Evolutionary conservation across 129 eudicot genomes (phyloP).

Genomic region (carrot (Daucus carota)): DNA sequence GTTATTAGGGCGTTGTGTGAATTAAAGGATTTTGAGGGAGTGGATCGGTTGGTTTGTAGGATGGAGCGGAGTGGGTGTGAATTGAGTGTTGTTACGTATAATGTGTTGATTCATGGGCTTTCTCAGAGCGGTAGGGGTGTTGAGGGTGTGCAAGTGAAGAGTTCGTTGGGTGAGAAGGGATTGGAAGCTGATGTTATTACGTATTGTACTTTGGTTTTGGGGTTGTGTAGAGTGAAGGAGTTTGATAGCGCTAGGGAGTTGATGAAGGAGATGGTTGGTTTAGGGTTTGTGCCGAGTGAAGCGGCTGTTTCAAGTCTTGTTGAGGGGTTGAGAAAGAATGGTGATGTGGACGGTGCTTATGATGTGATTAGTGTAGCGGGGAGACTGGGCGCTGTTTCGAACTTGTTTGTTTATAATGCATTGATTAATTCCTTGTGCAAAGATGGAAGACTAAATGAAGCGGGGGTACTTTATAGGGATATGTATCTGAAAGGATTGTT

Average conservation of each 20-base stretch:
- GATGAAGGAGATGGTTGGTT: slow-evolving; percentile 58
- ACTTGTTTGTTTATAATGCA: slow-evolving; percentile 59
- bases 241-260: slow-evolving; percentile 31
- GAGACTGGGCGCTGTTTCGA: slow-evolving; percentile 41
- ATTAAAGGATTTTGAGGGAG: slow-evolving; percentile 55
- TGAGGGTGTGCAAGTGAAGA: slow-evolving; percentile 60
- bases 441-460: slow-evolving; percentile 52
- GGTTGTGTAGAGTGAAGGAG: slow-evolving; percentile 45
- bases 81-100: slow-evolving; percentile 49
- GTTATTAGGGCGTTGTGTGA: slow-evolving; percentile 66
- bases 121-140: slow-evolving; percentile 45
- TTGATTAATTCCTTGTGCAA: slow-evolving; percentile 60
- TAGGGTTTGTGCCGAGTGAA: slow-evolving; percentile 55
- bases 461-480: slow-evolving; percentile 38
- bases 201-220: slow-evolving; percentile 61
- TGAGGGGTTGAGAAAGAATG: slow-evolving; percentile 77
- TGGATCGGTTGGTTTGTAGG: slow-evolving; percentile 30
- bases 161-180: slow-evolving; percentile 37
- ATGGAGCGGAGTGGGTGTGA: slow-evolving; percentile 36
- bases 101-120: slow-evolving; percentile 77
- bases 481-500: slow-evolving; percentile 49
- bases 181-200: slow-evolving; percentile 64
- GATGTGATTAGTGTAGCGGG: slow-evolving; percentile 35
- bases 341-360: slow-evolving; percentile 47
- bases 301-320: slow-evolving; percentile 59